Evolutionary conservation across 768 basidiomycete species (phyloP).

Genomic region (Phlegmacium glaucopus): DNA sequence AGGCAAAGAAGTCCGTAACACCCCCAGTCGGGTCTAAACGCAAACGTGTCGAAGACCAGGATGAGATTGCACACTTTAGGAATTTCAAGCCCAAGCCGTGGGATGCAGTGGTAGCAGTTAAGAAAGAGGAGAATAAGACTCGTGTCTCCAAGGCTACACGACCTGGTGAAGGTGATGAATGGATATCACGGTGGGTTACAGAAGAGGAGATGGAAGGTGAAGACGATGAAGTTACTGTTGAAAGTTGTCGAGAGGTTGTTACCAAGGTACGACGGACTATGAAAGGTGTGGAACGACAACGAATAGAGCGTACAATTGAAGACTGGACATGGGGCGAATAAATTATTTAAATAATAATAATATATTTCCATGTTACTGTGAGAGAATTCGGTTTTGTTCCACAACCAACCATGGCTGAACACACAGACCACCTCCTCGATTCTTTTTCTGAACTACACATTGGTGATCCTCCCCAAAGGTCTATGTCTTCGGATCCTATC

Average conservation of each 20-base stretch:
- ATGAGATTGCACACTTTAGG: constrained; percentile 39
- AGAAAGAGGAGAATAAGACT: constrained; percentile 36
- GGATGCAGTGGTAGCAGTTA: constrained; percentile 49
- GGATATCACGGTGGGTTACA: constrained; percentile 32
- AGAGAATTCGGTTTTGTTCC: constrained; percentile 22
- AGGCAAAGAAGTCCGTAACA: constrained; percentile 19
- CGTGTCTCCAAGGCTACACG: constrained; percentile 33
- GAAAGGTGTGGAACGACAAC: constrained; percentile 64
- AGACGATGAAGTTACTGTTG: constrained; percentile 20
- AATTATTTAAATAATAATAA: neutral
- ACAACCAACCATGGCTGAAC: too few species aligned
- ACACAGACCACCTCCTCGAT: constrained; percentile 28
- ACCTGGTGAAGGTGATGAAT: constrained; percentile 37
- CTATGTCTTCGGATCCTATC: constrained; percentile 21
- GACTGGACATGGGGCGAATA: constrained; percentile 41
- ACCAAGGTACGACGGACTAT: constrained; percentile 56
- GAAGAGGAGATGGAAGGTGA: constrained; percentile 25
- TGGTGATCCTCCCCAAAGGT: constrained; percentile 30
- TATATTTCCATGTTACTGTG: constrained; percentile 13
- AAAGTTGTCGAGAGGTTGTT: constrained; percentile 40
- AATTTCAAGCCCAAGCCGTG: constrained; percentile 70
- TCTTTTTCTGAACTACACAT: constrained; percentile 54
- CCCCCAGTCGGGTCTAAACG: constrained; percentile 36
- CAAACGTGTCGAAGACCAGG: constrained; percentile 36
- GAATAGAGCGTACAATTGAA: constrained; percentile 65